Evolutionary conservation across 495 filamentous ascomycete species (phyloP), one percentile per base, ranked within the genome.

Genomic region (Hypoxylon intermedium): DNA sequence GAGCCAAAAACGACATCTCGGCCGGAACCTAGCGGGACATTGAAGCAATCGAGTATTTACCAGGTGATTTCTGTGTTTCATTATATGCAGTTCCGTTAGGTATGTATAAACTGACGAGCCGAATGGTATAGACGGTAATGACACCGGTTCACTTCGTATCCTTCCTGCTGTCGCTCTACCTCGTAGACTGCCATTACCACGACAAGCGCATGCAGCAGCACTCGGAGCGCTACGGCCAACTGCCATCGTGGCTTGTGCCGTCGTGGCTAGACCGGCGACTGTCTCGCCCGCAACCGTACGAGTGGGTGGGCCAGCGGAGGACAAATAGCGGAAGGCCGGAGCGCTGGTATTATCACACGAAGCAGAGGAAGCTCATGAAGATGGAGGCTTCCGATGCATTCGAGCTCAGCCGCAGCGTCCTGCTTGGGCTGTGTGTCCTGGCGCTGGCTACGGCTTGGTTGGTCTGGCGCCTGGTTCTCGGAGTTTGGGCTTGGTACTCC

Each of bases 321-420:
- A 28, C 40, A 26, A 20, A 16, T 11, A 11, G 38, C 28, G 41
- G 24, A 28, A 38, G 7, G 13, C 31, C 18, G 9, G 48, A 52
- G n/a, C 41, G 60, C 18, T 75, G 72, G 74, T 75, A 75, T 57
- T 83, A 78, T 65, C 81, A 81, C 68, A 77, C 74, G 33, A 77
- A 81, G 53, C 82, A 84, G 64, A 66, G 67, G 26, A 72, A 80
- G 59, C 66, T 82, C 58, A 70, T 82, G 71, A 74, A 69, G 66
- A 75, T 75, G 72, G 80, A 83, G 62, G 74, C 77, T 0, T 76
- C 65, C 5, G 80, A 84, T 59, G 81, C 82, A 19, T 82, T 83
- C 61, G 70, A 75, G 63, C 59, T 83, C 15, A 67, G 80, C 33
- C 68, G 66, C 18, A 63, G 52, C 24, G 75, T 83, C 24, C 47